Conservation (phyloP, 2,329 filamentous ascomycete genomes). For the Dendrostoma leiphaemia region DNA sequence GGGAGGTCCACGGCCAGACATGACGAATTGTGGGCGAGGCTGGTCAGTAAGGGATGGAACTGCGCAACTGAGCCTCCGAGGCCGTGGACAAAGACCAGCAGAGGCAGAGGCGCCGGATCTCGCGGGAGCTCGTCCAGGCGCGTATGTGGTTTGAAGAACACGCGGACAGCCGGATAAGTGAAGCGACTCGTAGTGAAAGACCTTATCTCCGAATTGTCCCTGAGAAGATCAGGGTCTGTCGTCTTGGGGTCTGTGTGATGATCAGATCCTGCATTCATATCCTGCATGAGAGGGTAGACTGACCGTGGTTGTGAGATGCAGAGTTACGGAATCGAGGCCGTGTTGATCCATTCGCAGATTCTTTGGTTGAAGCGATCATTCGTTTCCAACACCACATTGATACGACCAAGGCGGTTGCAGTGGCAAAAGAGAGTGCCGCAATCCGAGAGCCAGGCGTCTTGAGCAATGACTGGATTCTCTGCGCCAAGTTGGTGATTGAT, state of each 20-base stretch:
- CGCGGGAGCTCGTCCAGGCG: conserved; percentile 79
- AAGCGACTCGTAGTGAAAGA: conserved; percentile 70
- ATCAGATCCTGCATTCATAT: background rate
- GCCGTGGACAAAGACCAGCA: conserved; percentile 90
- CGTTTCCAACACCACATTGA: conserved; percentile 14
- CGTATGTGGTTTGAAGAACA: conserved; percentile 80
- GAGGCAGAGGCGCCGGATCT: conserved; percentile 70
- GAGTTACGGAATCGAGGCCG: background rate
- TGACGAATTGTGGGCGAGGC: conserved; percentile 77
- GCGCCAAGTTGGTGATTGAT: conserved; percentile 1
- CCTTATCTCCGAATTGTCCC: conserved; percentile 69
- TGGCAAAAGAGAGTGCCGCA: background rate
- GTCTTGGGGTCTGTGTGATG: conserved; percentile 36
- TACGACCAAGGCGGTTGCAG: conserved; percentile 5
- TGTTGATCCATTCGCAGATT: background rate
- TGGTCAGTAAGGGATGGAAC: conserved; percentile 77
- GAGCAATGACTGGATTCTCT: conserved; percentile 4
- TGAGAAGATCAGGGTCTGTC: conserved; percentile 77
- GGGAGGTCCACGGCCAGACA: conserved; percentile 89
- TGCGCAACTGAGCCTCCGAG: conserved; percentile 90
- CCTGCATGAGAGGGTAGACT: background rate
- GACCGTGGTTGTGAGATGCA: conserved; percentile 6
- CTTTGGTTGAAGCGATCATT: conserved; percentile 2
- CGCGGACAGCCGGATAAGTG: conserved; percentile 73
- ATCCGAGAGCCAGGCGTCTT: background rate